Evolutionary conservation across 148 eudicot species (phyloP).

Genomic region (Mesembryanthemum crystallinum): DNA sequence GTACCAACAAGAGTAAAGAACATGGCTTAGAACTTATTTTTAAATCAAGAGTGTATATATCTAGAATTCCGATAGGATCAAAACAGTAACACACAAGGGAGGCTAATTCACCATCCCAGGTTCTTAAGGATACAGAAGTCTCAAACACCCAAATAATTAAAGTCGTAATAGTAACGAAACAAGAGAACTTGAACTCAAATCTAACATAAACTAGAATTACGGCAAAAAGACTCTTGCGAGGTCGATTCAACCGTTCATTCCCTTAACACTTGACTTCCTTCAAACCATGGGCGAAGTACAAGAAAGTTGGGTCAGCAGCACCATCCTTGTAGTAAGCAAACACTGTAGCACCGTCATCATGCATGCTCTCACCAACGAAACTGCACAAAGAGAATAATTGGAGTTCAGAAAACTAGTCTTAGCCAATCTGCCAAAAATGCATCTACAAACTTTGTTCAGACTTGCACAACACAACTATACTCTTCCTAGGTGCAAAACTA

Average conservation of each 20-base stretch:
- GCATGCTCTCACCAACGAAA: constrained; percentile 58
- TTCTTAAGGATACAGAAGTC: background rate
- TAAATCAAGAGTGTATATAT: constrained; percentile 7
- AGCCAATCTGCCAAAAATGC: too few relatives aligned
- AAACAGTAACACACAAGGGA: constrained; percentile 6
- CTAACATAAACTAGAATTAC: background rate
- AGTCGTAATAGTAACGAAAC: too few relatives aligned
- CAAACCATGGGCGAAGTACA: constrained; percentile 46
- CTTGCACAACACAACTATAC: too few relatives aligned
- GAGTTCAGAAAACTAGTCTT: background rate
- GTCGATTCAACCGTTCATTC: background rate
- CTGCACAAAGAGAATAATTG: constrained; percentile 20
- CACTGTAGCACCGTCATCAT: constrained; percentile 33
- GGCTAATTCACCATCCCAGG: constrained; percentile 7
- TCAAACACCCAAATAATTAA: background rate
- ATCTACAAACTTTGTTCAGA: too few relatives aligned
- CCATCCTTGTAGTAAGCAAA: constrained; percentile 57
- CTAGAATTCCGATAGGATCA: constrained; percentile 10
- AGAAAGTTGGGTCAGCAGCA: constrained; percentile 53
- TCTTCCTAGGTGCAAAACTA: too few relatives aligned
- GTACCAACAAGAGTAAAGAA: too few relatives aligned
- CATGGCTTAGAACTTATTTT: background rate
- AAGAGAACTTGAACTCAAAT: too few relatives aligned
- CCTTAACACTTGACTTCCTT: constrained; percentile 50
- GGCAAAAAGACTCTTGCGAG: constrained; percentile 2